Base-by-base conservation (phyloP, 116 monocot genomes). In the Phalaenopsis hybrid region DNA sequence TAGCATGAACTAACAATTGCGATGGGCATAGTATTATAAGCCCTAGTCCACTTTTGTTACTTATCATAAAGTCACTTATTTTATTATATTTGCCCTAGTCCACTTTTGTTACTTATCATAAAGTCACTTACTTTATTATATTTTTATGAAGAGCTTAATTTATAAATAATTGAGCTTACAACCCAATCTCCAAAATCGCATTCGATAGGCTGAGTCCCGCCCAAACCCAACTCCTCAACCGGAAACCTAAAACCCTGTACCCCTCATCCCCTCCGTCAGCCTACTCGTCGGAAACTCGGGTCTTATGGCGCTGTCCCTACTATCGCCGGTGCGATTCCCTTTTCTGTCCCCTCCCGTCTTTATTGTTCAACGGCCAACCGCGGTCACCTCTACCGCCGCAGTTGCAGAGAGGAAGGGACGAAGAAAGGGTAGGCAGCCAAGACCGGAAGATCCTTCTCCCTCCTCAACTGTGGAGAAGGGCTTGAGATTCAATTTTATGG, bases 401-500 rank as follows among this genome's bases (percentile, higher is more conserved):
- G 25, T 86, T 18, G 18, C 79, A 3, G 81, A 74, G 86, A 84
- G 84, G 81, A 87, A 78, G 78, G 61, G 67, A 46, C 28, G 76
- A 58, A 83, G 90, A 81, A 86, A 83, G 82, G 76, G 83, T 82
- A 90, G 87, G 81, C 86, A 87, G 57, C 44, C 84, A 75, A 51
- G 75, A n/a, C 89, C 89, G 1, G 86, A 85, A 50, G 85, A 81
- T 48, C 50, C 88, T 57, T 81, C 86, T 18, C 80, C 91, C 18
- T 37, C 90, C 85, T 88, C 92, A 11, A 69, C 91, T 6, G 76
- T 85, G 45, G 98, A 98, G 89, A 86, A 85, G 78, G 82, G 84
- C 45, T 83, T 97, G 44, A 80, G 97, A 72, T 83, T 90, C 72
- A 83, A 89, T 33, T 94, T 97, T 86, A 94, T 94, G 90, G 94